A percentile compares a stretch with the other conserved stretches of the same genome.
phyloP scores from a whole-genome alignment of 2,329 filamentous ascomycete species.

The Chaetomium sp. region DNA sequence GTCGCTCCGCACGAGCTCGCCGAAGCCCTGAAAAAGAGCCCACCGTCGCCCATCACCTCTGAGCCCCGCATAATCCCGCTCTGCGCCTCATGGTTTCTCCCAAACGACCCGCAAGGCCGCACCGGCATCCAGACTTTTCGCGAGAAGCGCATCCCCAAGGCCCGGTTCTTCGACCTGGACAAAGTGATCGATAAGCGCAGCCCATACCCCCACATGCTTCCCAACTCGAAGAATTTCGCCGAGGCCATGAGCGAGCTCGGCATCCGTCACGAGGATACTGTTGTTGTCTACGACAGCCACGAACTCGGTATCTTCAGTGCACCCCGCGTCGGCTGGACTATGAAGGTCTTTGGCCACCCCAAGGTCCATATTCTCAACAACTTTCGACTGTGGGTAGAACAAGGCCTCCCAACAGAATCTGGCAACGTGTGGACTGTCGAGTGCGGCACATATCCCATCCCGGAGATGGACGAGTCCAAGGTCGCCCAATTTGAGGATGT shows the following conservation, averaged over 20 bases:
- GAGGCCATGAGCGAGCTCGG: conserved; percentile 84
- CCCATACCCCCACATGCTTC: conserved; percentile 95
- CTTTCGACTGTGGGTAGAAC: conserved; percentile 86
- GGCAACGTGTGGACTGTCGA: conserved; percentile 65
- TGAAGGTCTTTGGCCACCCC: conserved; percentile 81
- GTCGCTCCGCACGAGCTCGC: conserved; percentile 78
- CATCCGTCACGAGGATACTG: conserved; percentile 76
- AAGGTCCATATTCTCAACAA: conserved; percentile 91
- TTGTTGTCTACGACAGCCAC: conserved; percentile 90
- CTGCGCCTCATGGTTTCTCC: conserved; percentile 93
- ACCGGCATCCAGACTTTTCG: conserved; percentile 76
- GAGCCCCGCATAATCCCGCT: conserved; percentile 80
- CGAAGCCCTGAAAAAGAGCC: conserved; percentile 75
- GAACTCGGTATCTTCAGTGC: conserved; percentile 93
- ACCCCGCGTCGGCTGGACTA: conserved; percentile 88
- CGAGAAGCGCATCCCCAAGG: conserved; percentile 75
- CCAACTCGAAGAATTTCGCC: conserved; percentile 71
- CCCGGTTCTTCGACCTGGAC: conserved; percentile 95
- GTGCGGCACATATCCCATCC: conserved; percentile 58
- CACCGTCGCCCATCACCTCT: conserved; percentile 70
- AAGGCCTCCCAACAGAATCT: conserved; percentile 75
- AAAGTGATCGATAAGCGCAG: conserved; percentile 80
- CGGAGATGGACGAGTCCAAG: conserved; percentile 51
- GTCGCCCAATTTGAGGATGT: conserved; percentile 80
- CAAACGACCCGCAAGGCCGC: conserved; percentile 67